phyloP scores from a whole-genome alignment of 192 early-diverging fungal species.

The Geosiphon pyriformis region DNA sequence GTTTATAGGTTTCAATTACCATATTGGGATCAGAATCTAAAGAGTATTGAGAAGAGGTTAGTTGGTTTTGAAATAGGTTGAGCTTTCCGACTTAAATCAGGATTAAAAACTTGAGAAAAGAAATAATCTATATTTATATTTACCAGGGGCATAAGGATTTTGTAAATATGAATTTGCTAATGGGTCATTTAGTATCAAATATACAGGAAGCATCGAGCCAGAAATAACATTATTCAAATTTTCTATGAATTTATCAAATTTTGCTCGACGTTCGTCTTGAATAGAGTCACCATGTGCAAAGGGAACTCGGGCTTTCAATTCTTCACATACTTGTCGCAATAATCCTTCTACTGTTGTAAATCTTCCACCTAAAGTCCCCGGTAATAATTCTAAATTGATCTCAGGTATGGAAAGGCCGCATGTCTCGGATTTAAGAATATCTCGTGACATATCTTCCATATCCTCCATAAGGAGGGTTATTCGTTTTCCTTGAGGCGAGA shows the following conservation, averaged over 20 bases:
- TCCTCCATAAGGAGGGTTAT: slow-evolving; percentile 82
- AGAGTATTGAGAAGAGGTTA: background rate
- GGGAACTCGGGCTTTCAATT: slow-evolving; percentile 63
- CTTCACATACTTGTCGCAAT: slow-evolving; percentile 80
- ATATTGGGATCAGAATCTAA: slow-evolving; percentile 89
- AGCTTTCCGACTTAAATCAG: background rate
- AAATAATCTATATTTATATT: background rate
- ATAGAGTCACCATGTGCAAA: slow-evolving; percentile 71
- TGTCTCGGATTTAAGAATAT: slow-evolving; percentile 93
- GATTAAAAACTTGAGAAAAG: background rate
- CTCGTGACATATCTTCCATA: slow-evolving; percentile 81
- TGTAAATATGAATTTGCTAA: slow-evolving; percentile 85
- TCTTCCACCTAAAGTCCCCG: slow-evolving; percentile 88
- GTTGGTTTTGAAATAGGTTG: no score
- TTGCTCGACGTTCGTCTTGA: slow-evolving; percentile 39
- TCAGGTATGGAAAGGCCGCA: slow-evolving; percentile 88
- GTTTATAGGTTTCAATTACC: slow-evolving; percentile 76
- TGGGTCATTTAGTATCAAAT: slow-evolving; percentile 84
- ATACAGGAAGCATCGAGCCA: slow-evolving; percentile 39
- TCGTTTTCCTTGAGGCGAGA: slow-evolving; percentile 68
- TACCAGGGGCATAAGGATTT: slow-evolving; percentile 83
- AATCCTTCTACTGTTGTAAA: slow-evolving; percentile 96
- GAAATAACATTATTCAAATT: slow-evolving; percentile 62
- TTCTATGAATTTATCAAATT: slow-evolving; percentile 64
- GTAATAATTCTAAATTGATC: slow-evolving; percentile 76